phyloP scores from a whole-genome alignment of 164 flowering plant genomes.

The Cinnamomum micranthum region DNA sequence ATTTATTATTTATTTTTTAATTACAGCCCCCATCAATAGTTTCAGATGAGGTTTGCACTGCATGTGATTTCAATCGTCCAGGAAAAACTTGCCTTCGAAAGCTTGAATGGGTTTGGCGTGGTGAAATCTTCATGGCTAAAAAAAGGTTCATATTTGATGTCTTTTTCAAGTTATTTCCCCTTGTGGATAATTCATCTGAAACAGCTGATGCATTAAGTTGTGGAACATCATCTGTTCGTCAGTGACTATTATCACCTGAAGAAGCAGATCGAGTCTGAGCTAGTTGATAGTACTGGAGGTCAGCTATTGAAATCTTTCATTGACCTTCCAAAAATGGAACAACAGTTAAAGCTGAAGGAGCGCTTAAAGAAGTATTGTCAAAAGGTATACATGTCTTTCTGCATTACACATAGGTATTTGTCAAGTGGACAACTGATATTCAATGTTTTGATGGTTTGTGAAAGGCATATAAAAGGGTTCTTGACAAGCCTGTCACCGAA shows the following conservation, averaged over 20 bases:
- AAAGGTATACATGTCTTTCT: constrained; percentile 47
- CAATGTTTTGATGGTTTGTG: constrained; percentile 7
- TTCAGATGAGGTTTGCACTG: constrained; percentile 92
- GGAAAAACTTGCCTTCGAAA: constrained; percentile 94
- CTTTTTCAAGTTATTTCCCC: constrained; percentile 8
- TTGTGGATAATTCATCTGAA: background rate
- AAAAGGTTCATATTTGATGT: constrained; percentile 53
- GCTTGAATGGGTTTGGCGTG: constrained; percentile 99
- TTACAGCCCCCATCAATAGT: constrained; percentile 96
- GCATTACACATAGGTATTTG: background rate
- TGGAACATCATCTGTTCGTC: constrained; percentile 15
- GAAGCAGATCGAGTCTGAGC: constrained; percentile 96
- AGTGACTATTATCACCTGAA: constrained; percentile 95
- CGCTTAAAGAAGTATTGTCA: constrained; percentile 95
- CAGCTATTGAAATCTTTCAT: constrained; percentile 71
- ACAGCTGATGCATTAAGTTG: constrained; percentile 4
- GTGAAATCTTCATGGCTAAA: constrained; percentile 89
- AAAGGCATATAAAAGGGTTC: constrained; percentile 93
- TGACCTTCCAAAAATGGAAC: constrained; percentile 82
- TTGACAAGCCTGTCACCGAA: constrained; percentile 90
- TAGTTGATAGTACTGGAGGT: constrained; percentile 52
- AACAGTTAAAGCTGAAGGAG: constrained; percentile 78
- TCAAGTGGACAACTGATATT: background rate
- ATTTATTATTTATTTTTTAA: too few relatives aligned
- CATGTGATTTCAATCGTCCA: constrained; percentile 99